phyloP scores from a whole-genome alignment of 83 land plant genomes.

The Isoetes engelmannii region DNA sequence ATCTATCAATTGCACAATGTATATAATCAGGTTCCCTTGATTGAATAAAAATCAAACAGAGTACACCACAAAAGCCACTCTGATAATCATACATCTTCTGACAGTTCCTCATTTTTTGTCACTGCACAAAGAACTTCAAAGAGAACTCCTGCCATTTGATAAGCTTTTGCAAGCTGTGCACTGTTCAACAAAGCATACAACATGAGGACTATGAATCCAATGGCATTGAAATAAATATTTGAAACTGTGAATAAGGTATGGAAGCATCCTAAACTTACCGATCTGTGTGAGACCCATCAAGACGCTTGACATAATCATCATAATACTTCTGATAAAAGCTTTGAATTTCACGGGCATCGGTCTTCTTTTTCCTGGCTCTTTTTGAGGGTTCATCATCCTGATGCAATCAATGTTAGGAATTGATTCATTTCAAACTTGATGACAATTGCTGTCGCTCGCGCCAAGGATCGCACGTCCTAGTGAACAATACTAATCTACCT shows the following conservation, averaged over 20 bases:
- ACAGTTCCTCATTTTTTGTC: slow-evolving; percentile 28
- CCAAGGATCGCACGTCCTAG: no score
- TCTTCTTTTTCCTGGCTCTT: slow-evolving; percentile 25
- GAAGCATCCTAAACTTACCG: slow-evolving; percentile 29
- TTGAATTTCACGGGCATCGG: slow-evolving; percentile 52
- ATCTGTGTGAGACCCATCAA: slow-evolving; percentile 33
- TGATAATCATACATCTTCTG: slow-evolving; percentile 31
- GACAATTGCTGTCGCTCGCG: no score
- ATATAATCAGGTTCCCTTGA: not conserved
- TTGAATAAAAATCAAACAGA: not conserved
- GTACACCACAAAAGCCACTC: not conserved
- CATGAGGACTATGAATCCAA: not conserved
- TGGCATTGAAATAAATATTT: not conserved
- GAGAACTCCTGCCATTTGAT: slow-evolving; percentile 52
- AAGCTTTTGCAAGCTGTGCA: slow-evolving; percentile 44
- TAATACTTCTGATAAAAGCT: slow-evolving; percentile 44
- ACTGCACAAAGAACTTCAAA: slow-evolving; percentile 54
- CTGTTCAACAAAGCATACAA: slow-evolving; percentile 20
- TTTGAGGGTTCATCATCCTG: slow-evolving; percentile 47
- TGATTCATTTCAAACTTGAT: no score
- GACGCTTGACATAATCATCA: slow-evolving; percentile 39
- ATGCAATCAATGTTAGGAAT: not conserved
- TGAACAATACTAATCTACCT: no score
- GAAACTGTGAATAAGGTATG: not conserved
- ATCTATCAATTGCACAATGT: not conserved